Conservation (phyloP, 1,284 basidiomycete genomes). For the Fistulinella cinereoalba region DNA sequence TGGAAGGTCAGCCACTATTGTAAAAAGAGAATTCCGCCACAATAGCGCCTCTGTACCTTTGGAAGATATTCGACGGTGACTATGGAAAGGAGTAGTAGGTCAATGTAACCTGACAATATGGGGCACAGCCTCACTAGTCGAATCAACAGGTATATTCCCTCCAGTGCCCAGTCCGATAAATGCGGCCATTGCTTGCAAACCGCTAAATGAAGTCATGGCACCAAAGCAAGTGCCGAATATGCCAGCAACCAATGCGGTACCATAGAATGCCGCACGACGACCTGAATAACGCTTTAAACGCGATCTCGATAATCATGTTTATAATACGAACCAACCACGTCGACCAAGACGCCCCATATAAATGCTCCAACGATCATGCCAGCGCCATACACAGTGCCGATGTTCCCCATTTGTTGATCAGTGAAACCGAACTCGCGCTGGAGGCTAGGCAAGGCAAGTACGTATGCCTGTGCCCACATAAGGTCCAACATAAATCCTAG, state of each 20-base stretch:
- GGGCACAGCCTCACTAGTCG: constrained; percentile 11
- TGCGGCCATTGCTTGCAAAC: constrained; percentile 10
- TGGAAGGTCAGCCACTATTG: not conserved
- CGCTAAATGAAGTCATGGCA: constrained; percentile 8
- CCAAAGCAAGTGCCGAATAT: constrained; percentile 16
- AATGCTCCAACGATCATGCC: constrained; percentile 11
- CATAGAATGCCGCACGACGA: constrained; percentile 16
- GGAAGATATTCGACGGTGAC: constrained; percentile 17
- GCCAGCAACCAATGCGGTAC: constrained; percentile 13
- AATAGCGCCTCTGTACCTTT: constrained; percentile 1
- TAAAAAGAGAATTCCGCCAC: not conserved
- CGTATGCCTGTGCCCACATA: constrained; percentile 8
- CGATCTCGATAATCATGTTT: too few relatives aligned
- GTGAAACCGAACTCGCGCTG: constrained; percentile 19
- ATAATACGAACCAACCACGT: constrained; percentile 19
- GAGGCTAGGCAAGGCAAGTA: constrained; percentile 2
- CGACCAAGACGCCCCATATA: constrained; percentile 16
- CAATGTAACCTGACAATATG: not conserved
- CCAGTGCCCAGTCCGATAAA: constrained; percentile 18
- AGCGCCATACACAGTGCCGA: not conserved
- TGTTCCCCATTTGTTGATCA: constrained; percentile 15
- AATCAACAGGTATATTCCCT: constrained; percentile 17
- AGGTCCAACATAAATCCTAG: constrained; percentile 11
- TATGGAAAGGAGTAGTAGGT: constrained; percentile 2
- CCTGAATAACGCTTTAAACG: constrained; percentile 10